Conservation (phyloP, 345 rosid genomes). For the Arabidopsis arenosa region DNA sequence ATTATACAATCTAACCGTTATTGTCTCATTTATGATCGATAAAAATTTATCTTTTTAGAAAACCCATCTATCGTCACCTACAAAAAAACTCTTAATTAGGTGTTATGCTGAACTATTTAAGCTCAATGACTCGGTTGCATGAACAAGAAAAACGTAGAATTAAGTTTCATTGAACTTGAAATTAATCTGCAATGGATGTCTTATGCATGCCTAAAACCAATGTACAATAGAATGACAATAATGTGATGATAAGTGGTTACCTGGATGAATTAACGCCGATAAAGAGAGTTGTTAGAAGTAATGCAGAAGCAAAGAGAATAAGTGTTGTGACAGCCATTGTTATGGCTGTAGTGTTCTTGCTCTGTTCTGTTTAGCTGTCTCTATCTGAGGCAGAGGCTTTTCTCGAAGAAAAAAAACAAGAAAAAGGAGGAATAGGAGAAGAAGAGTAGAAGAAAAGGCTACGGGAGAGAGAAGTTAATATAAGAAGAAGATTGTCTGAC, state of each 20-base stretch:
- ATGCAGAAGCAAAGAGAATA: slow-evolving; percentile 45
- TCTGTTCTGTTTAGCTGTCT: slow-evolving; percentile 38
- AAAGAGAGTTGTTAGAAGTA: slow-evolving; percentile 51
- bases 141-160: slow-evolving; percentile 13
- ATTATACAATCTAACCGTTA: slow-evolving; percentile 7
- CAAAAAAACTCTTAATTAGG: no score
- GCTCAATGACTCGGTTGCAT: slow-evolving; percentile 8
- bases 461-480: slow-evolving; percentile 38
- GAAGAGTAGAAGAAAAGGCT: slow-evolving; percentile 34
- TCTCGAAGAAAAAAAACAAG: background rate
- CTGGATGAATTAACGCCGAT: slow-evolving; percentile 47
- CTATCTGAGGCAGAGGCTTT: slow-evolving; percentile 32
- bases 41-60: background rate
- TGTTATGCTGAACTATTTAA: background rate
- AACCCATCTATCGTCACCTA: background rate
- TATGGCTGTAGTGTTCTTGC: slow-evolving; percentile 28
- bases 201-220: background rate
- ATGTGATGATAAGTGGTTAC: slow-evolving; percentile 29
- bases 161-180: slow-evolving; percentile 17
- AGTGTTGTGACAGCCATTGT: slow-evolving; percentile 60
- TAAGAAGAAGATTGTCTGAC: slow-evolving; percentile 32
- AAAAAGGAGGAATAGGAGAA: slow-evolving; percentile 4
- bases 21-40: slow-evolving; percentile 18
- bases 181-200: background rate
- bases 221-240: background rate